Conservation (phyloP, 176 grass and related monocot genomes). For the Oryza longistaminata region DNA sequence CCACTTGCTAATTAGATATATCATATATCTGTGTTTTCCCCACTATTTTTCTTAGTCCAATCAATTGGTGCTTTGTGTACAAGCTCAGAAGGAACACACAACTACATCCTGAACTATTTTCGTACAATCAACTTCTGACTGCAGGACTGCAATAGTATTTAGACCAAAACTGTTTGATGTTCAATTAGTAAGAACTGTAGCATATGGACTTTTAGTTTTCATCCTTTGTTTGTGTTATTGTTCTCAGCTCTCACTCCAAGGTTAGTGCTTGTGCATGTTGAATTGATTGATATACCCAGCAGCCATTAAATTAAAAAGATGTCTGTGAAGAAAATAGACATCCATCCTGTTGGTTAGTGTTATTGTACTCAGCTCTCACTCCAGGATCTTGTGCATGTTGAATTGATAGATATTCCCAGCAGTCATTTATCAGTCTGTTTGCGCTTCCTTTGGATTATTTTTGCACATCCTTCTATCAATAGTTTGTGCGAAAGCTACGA, state of each 20-base stretch:
- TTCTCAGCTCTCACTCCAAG: constrained; percentile 10
- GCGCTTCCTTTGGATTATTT: not conserved
- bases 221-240: not conserved
- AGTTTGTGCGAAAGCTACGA: not conserved
- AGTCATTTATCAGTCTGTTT: not conserved
- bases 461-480: not conserved
- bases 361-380: not conserved
- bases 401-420: not conserved
- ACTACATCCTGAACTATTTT: not conserved
- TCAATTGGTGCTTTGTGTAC: constrained; percentile 7
- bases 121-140: not conserved
- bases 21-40: not conserved
- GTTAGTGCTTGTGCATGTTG: constrained; percentile 6
- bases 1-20: constrained; percentile 36
- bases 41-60: not conserved
- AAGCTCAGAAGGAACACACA: not conserved
- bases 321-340: not conserved
- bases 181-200: not conserved
- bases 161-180: not conserved
- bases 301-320: not conserved
- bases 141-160: not conserved
- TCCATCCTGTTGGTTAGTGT: not conserved
- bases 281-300: not conserved
- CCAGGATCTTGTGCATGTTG: not conserved
- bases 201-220: not conserved